A percentile compares a stretch with the other conserved stretches of the same genome.
phyloP scores from a whole-genome alignment of 163 green algal species.

The Scenedesmus sp. region DNA sequence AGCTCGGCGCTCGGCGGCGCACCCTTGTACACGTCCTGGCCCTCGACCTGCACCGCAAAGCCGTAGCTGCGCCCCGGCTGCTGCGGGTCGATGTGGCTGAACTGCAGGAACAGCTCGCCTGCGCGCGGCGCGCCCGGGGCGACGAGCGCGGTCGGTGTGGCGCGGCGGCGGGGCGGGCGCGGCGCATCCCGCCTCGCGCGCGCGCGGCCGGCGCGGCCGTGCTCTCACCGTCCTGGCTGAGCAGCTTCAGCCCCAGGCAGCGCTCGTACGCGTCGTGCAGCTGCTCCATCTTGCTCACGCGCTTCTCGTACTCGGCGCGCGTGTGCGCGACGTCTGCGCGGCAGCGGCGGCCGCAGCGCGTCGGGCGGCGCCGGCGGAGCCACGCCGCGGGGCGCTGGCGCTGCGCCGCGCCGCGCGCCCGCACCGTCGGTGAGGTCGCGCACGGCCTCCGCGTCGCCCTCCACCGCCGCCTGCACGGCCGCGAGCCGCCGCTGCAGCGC shows the following conservation, averaged over 20 bases:
- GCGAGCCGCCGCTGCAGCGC: constrained; percentile 12
- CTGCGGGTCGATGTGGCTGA: constrained; percentile 50
- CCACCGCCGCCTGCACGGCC: constrained; percentile 14
- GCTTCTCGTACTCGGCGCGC: not conserved
- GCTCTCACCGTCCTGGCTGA: constrained; percentile 12
- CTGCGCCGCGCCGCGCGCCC: not conserved
- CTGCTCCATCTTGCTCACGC: not conserved
- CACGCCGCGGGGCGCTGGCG: not conserved
- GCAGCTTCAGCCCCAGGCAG: constrained; percentile 10
- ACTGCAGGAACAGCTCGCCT: constrained; percentile 35
- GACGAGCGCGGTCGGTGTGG: no score
- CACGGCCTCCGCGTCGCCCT: constrained; percentile 1
- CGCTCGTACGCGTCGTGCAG: constrained; percentile 30
- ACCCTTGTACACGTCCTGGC: constrained; percentile 30
- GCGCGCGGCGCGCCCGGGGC: not conserved
- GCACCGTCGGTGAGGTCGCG: constrained; percentile 16
- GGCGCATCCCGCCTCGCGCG: no score
- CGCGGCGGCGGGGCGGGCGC: no score
- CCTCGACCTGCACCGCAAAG: constrained; percentile 50
- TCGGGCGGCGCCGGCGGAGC: not conserved
- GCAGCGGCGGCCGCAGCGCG: not conserved
- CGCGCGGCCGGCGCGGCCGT: not conserved
- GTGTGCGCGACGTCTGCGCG: constrained; percentile 10
- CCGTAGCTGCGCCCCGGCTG: constrained; percentile 35
- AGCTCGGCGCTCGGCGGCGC: not conserved